Evolutionary conservation across 495 filamentous ascomycete genomes (phyloP), one percentile per base, ranked within the genome.

Genomic region (Tuber umbilicatum): DNA sequence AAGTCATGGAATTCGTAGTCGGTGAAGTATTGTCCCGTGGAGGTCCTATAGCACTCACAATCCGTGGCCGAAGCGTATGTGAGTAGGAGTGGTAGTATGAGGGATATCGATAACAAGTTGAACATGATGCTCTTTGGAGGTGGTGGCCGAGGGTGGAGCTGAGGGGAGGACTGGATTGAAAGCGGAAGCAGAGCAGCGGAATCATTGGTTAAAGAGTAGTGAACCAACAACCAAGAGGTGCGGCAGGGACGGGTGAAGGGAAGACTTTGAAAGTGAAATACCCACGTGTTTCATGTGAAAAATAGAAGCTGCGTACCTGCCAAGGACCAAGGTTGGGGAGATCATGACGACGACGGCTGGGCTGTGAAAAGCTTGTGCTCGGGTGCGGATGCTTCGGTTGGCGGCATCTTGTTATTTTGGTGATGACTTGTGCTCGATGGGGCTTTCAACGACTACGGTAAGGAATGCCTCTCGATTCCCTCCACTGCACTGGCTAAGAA

Each of bases 11-110:
- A 76, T 19, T 64, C 16, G 72, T 81, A 72, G 38, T 71, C 3
- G 10, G 72, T 71, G 55, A 74, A 81, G 70, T 70, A 72, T 7
- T 73, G 68, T 14, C 81, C 40, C 2, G 79, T 64, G 2, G 76
- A 76, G 23, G 79, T 81, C 19, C 69, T 73, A 41, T 81, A 81
- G 74, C 80, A 81, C 27, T 74, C 72, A n/a, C 80, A 81, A 55
- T 41, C 37, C 70, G 37, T n/a, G 5, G 69, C 41, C 19, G 60
- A 43, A 38, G 40, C 39, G 43, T 45, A 21, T 12, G 47, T 35
- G 42, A 78, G 17, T 5, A 60, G 9, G 31, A 60, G 50, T 16
- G 50, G 50, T 10, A 60, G n/a, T 27, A 31, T 2, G 50, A 60
- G 31, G 50, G n/a, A 4, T 31, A 60, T 16, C n/a, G 50, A 9